Evolutionary conservation across 1,284 basidiomycete species (phyloP).

Genomic region (Ganoderma meredithae): DNA sequence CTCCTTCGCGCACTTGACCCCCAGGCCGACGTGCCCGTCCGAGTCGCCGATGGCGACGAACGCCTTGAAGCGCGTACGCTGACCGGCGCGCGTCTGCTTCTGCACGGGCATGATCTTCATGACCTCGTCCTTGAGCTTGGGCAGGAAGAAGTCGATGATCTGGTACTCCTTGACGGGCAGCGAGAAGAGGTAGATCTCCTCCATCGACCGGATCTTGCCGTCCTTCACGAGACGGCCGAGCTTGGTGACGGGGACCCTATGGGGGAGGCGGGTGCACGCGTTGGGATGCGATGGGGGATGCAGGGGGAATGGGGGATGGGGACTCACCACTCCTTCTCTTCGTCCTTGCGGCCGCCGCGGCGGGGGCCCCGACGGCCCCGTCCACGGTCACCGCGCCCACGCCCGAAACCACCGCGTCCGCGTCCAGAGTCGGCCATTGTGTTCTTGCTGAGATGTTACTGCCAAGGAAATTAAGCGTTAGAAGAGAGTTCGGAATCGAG

Average conservation of each 20-base stretch:
- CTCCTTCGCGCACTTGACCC: conserved; percentile 99
- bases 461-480: conserved; percentile 6
- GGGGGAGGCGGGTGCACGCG: conserved; percentile 8
- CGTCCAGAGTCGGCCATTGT: conserved; percentile 79
- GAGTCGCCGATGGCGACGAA: conserved; percentile 99
- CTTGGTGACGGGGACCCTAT: conserved; percentile 97
- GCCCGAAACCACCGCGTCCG: conserved; percentile 88
- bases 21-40: conserved; percentile 98
- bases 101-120: conserved; percentile 99
- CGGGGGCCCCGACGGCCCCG: conserved; percentile 91
- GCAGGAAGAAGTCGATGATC: conserved; percentile 97
- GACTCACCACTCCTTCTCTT: conserved; percentile 98
- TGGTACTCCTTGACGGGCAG: conserved; percentile 99
- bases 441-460: conserved; percentile 40
- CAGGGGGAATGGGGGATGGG: neutral
- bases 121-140: conserved; percentile 98
- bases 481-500: conserved; percentile 8
- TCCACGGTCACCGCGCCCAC: conserved; percentile 87
- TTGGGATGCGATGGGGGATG: neutral
- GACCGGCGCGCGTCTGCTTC: conserved; percentile 99
- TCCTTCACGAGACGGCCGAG: conserved; percentile 99
- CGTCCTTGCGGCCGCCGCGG: conserved; percentile 96
- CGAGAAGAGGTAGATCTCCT: conserved; percentile 99
- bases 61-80: conserved; percentile 99
- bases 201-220: conserved; percentile 99